These are phyloP conservation scores for Psidium guajava DNA, from an alignment of 345 rosid species.

Conservation along the genomic window DNA sequence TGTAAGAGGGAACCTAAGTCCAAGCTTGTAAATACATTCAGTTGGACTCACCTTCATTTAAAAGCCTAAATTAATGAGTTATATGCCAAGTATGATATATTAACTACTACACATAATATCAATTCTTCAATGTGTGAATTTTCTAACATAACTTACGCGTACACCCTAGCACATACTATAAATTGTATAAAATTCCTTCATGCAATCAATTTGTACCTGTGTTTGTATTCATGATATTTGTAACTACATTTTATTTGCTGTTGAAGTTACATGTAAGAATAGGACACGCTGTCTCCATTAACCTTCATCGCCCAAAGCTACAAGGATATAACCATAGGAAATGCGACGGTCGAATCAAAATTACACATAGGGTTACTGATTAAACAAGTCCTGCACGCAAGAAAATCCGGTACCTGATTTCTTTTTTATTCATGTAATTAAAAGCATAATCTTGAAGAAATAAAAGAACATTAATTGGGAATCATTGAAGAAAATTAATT, in stretches of 20 bases:
- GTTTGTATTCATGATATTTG: not conserved
- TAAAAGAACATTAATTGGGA: not conserved
- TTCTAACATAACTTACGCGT: too few relatives aligned
- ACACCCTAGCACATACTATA: too few relatives aligned
- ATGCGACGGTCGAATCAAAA: not conserved
- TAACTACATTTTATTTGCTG: not conserved
- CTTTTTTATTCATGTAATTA: not conserved
- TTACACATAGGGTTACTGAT: not conserved
- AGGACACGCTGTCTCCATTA: not conserved
- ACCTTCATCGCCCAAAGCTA: not conserved
- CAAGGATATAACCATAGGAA: not conserved
- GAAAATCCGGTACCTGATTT: not conserved
- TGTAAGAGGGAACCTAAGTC: too few relatives aligned
- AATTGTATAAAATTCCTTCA: not conserved
- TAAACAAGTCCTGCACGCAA: not conserved
- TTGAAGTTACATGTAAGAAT: not conserved
- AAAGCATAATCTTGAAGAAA: not conserved
- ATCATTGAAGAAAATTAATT: not conserved
- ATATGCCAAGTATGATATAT: too few relatives aligned
- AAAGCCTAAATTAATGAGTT: too few relatives aligned
- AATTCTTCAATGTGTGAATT: too few relatives aligned
- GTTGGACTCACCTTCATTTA: too few relatives aligned
- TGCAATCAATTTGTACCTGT: not conserved
- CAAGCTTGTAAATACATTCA: too few relatives aligned
- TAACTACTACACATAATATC: too few relatives aligned